Evolutionary conservation across 805 yeast genomes (phyloP).

Genomic region (Barnettozyma pratensis): DNA sequence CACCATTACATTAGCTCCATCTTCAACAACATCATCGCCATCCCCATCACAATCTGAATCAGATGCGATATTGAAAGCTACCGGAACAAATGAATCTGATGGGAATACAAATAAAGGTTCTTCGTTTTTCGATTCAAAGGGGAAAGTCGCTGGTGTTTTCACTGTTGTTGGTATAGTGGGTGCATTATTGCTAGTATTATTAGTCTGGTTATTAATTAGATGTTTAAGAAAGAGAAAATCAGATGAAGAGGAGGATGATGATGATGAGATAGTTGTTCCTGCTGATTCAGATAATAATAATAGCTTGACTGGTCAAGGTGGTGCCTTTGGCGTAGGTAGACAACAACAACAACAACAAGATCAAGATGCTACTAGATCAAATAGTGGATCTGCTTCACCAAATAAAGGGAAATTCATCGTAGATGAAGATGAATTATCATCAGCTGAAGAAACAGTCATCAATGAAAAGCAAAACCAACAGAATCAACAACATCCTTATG

Average conservation of each 20-base stretch:
- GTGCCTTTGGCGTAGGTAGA: neutral
- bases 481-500: neutral
- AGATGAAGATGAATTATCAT: constrained; percentile 15
- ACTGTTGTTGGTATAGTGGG: constrained; percentile 69
- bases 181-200: constrained; percentile 35
- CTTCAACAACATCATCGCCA: constrained; percentile 7
- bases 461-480: constrained; percentile 3
- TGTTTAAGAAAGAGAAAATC: neutral
- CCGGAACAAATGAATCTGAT: neutral
- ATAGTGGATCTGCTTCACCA: neutral
- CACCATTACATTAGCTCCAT: constrained; percentile 4
- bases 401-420: constrained; percentile 11
- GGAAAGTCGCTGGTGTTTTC: constrained; percentile 83
- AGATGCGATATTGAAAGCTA: neutral
- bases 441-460: constrained; percentile 10
- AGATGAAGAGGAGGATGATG: constrained; percentile 8
- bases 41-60: neutral
- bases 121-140: constrained; percentile 61
- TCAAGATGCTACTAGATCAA: neutral
- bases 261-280: constrained; percentile 10
- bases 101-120: neutral
- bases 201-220: constrained; percentile 36
- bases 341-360: neutral
- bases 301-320: neutral
- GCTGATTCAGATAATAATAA: neutral